phyloP scores from a whole-genome alignment of 176 grass and related monocot genomes.

The Avena eriantha region DNA sequence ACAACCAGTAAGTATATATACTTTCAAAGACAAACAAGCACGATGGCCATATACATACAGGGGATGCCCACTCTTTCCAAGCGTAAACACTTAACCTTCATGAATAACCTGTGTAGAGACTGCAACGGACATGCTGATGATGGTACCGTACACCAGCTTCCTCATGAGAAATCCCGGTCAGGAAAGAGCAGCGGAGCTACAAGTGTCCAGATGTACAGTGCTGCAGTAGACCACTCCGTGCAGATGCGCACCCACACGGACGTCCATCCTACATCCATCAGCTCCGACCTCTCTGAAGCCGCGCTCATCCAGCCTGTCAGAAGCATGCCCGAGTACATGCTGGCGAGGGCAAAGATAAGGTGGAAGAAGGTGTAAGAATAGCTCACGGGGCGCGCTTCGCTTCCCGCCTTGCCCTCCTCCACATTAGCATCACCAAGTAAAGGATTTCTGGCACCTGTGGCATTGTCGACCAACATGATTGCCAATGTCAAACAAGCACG shows the following conservation, averaged over 20 bases:
- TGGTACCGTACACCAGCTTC: background rate
- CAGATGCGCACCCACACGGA: constrained; percentile 93
- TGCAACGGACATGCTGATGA: background rate
- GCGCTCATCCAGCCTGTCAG: constrained; percentile 89
- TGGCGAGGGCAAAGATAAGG: constrained; percentile 92
- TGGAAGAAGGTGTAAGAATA: constrained; percentile 99
- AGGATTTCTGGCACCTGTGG: constrained; percentile 60
- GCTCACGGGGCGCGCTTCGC: constrained; percentile 57
- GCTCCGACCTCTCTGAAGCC: constrained; percentile 70
- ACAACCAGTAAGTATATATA: background rate
- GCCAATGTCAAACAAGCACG: background rate
- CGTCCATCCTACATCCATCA: constrained; percentile 98
- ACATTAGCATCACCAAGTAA: constrained; percentile 52
- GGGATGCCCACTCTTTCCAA: background rate
- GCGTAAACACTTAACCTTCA: constrained; percentile 27
- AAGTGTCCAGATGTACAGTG: constrained; percentile 85
- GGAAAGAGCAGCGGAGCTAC: constrained; percentile 78
- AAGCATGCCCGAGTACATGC: constrained; percentile 98
- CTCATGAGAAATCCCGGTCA: constrained; percentile 80
- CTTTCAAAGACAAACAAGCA: background rate
- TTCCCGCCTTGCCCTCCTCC: constrained; percentile 66
- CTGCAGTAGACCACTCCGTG: constrained; percentile 82
- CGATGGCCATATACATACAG: background rate
- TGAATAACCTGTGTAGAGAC: background rate
- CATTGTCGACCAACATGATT: constrained; percentile 31